phyloP scores from a whole-genome alignment of 73 alveolate species.

The Symbiodinium natans region DNA sequence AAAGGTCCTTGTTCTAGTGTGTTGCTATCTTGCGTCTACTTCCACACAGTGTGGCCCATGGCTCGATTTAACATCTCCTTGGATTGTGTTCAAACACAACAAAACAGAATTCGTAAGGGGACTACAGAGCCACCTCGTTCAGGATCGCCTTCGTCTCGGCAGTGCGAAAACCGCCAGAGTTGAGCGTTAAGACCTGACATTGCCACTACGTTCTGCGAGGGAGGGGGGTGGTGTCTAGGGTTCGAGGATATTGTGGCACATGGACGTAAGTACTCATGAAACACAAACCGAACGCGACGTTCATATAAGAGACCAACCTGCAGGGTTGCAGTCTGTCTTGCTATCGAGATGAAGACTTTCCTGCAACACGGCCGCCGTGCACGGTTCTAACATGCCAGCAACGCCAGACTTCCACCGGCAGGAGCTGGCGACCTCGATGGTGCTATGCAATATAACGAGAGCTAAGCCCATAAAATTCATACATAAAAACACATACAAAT shows the following conservation, averaged over 20 bases:
- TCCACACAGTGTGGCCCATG: no score
- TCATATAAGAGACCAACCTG: not conserved
- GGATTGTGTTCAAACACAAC: no score
- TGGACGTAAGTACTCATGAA: not conserved
- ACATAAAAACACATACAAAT: no score
- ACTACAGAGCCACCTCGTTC: conserved; percentile 31
- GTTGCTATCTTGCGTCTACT: no score
- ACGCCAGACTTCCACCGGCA: not conserved
- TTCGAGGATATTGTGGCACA: no score
- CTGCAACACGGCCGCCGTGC: no score
- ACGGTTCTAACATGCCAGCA: not conserved
- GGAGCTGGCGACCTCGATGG: not conserved
- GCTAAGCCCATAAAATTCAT: no score
- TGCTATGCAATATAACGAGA: not conserved
- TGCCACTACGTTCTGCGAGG: no score
- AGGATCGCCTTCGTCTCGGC: conserved; percentile 84
- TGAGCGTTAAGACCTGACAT: conserved; percentile 34
- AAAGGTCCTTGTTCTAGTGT: no score
- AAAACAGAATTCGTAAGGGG: no score
- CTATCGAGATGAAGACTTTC: no score
- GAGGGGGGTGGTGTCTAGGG: not conserved
- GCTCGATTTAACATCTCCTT: no score
- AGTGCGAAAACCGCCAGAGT: conserved; percentile 80
- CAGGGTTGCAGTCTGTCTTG: not conserved
- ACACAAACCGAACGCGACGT: not conserved